Evolutionary conservation across 768 basidiomycete species (phyloP), one percentile per base, ranked within the genome.

Genomic region (Fomitopsis serialis): DNA sequence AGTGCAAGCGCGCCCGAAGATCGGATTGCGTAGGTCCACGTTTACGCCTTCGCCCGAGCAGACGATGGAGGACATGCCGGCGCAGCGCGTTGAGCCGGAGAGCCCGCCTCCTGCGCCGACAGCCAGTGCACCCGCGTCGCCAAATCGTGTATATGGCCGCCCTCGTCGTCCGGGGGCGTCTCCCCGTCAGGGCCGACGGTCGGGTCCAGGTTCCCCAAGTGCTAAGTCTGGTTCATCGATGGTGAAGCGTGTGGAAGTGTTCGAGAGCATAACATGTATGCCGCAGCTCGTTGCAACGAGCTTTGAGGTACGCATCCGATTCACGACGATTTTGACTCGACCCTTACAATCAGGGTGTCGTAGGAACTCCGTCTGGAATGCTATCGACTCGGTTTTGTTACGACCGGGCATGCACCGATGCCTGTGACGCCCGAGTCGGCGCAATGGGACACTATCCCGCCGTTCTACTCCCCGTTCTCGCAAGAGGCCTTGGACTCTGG

Each of bases 361-460:
- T 37, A 54, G 53, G 53, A 54, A 25, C 32, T 54, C 9, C 53
- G 53, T 13, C 15, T 48, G 7, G 53, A 42, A 42, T 40, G 24
- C 34, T 54, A 54, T 24, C 19, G 21, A 3, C 7, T 40, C 19
- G 23, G 32, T 27, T 25, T 42, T 24, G 11, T 48, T 4, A 23
- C 45, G 22, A 54, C 10, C 10, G 37, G 47, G 12, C 45, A 22
- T 19, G 35, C 53, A 19, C 53, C 53, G 9, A 15, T 10, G n/a
- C 53, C 53, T 24, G 45, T 44, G 35, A 27, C 15, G 48, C 4
- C 12, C 11, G 48, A 27, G 5, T 32, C 29, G 5, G 29, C 11
- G 11, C 29, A 32, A 23, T 17, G 45, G 22, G 27, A n/a, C 17
- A 23, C 24, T 25, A 46, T 46, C 8, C 45, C 45, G 23, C 45